Percentiles rank a stretch among this genome's conserved stretches.
These are phyloP conservation scores for Aspergillus brasiliensis DNA, from an alignment of 2,329 filamentous ascomycete species.

Conservation along the genomic window DNA sequence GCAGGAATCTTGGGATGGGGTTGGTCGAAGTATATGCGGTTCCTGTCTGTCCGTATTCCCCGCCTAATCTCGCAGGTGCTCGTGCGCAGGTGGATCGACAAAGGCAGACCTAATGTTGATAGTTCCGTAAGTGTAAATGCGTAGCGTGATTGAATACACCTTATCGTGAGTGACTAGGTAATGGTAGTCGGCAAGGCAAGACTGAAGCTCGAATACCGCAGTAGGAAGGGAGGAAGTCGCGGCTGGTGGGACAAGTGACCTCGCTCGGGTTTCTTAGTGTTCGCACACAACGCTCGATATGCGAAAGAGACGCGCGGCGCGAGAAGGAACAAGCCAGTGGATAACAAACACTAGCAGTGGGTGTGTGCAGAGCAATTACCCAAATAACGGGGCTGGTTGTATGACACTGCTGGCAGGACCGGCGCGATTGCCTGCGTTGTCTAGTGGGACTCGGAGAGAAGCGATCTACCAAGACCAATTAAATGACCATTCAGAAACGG, in stretches of 20 bases:
- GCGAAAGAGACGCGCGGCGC: conserved; percentile 1
- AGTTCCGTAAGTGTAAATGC: not conserved
- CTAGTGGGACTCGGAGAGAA: conserved; percentile 26
- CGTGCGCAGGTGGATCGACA: conserved; percentile 23
- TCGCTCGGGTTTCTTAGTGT: not conserved
- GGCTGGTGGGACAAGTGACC: not conserved
- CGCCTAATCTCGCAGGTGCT: conserved; percentile 10
- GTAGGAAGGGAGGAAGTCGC: not conserved
- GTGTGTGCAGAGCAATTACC: conserved; percentile 13
- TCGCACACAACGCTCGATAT: not conserved
- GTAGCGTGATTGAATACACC: not conserved
- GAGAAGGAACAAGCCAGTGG: conserved; percentile 1
- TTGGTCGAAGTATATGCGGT: conserved; percentile 15
- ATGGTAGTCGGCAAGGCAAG: not conserved
- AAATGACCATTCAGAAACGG: conserved; percentile 24
- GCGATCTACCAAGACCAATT: conserved; percentile 30
- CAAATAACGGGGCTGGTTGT: conserved; percentile 11
- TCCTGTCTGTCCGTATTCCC: conserved; percentile 17
- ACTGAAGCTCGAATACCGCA: not conserved
- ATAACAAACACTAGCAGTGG: conserved; percentile 12
- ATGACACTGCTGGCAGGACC: not conserved
- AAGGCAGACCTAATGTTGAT: conserved; percentile 12
- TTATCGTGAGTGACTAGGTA: not conserved
- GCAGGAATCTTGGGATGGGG: conserved; percentile 22
- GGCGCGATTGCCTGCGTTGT: conserved; percentile 25